Evolutionary conservation across 441 rosid genomes (phyloP).

Genomic region (Eutrema salsugineum): DNA sequence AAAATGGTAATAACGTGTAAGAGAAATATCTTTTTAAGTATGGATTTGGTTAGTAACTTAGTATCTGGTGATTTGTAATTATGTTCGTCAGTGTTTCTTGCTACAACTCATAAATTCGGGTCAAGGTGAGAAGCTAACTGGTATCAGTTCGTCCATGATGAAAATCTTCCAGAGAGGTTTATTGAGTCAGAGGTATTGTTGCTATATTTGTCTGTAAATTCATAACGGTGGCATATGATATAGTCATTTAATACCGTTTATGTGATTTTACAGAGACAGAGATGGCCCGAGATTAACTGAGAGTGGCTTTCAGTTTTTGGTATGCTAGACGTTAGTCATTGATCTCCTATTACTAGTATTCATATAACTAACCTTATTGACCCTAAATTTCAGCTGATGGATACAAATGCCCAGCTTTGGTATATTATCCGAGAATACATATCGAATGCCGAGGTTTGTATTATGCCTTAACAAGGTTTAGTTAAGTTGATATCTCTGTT

Average conservation of each 20-base stretch:
- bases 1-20: not conserved
- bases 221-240: not conserved
- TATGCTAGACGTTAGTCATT: constrained; percentile 37
- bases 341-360: constrained; percentile 11
- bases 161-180: constrained; percentile 88
- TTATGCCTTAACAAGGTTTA: constrained; percentile 13
- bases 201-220: not conserved
- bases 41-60: constrained; percentile 30
- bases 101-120: constrained; percentile 84
- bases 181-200: constrained; percentile 62
- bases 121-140: constrained; percentile 65
- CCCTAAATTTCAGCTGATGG: constrained; percentile 72
- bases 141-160: constrained; percentile 90
- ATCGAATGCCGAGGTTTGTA: constrained; percentile 79
- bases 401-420: constrained; percentile 97
- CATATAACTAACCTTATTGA: constrained; percentile 25
- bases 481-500: constrained; percentile 12
- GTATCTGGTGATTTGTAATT: constrained; percentile 32
- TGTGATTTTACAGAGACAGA: constrained; percentile 55
- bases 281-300: constrained; percentile 82
- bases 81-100: constrained; percentile 71
- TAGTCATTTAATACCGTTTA: not conserved
- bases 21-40: not conserved
- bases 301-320: constrained; percentile 98
- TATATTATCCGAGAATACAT: constrained; percentile 96